Evolutionary conservation across 495 filamentous ascomycete genomes (phyloP).

Genomic region (Penicillium canescens): DNA sequence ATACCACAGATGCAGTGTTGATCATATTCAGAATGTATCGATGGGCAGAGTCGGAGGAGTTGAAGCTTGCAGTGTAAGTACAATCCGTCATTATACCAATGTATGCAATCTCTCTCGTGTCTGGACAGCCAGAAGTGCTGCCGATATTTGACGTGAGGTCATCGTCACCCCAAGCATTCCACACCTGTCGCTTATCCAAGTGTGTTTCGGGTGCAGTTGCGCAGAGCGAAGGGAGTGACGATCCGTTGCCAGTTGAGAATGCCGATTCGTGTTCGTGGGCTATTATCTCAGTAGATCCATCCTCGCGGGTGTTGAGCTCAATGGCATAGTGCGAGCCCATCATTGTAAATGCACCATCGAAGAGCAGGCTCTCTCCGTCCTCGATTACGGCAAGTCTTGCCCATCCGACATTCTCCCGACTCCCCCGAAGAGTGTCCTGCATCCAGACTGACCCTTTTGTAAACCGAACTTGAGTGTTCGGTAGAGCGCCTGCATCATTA

Average conservation of each 20-base stretch:
- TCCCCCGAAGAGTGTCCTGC: slow-evolving; percentile 43
- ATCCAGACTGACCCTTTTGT: slow-evolving; percentile 69
- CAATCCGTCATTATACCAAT: slow-evolving; percentile 93
- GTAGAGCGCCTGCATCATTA: not conserved
- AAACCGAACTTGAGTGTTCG: slow-evolving; percentile 29
- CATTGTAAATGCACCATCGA: slow-evolving; percentile 79
- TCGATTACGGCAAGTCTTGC: slow-evolving; percentile 68
- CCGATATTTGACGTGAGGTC: slow-evolving; percentile 63
- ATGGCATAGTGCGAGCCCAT: slow-evolving; percentile 73
- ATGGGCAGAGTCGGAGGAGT: slow-evolving; percentile 54
- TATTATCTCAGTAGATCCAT: slow-evolving; percentile 37
- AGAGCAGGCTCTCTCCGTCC: slow-evolving; percentile 72
- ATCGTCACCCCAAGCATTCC: not conserved
- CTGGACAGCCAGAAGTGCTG: slow-evolving; percentile 72
- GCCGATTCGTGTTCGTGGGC: not conserved
- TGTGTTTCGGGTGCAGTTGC: not conserved
- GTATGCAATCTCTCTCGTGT: slow-evolving; percentile 74
- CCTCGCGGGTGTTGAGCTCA: slow-evolving; percentile 56
- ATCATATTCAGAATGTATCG: slow-evolving; percentile 74
- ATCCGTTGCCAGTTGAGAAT: not conserved
- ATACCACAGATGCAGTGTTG: slow-evolving; percentile 78
- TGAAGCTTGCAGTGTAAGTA: slow-evolving; percentile 70
- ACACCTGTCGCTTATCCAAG: not conserved
- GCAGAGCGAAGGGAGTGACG: not conserved
- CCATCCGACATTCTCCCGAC: slow-evolving; percentile 77